Percentiles rank a stretch among this genome's conserved stretches.
Conservation (phyloP, 148 eudicot species). For the Hydrangea macrophylla region DNA sequence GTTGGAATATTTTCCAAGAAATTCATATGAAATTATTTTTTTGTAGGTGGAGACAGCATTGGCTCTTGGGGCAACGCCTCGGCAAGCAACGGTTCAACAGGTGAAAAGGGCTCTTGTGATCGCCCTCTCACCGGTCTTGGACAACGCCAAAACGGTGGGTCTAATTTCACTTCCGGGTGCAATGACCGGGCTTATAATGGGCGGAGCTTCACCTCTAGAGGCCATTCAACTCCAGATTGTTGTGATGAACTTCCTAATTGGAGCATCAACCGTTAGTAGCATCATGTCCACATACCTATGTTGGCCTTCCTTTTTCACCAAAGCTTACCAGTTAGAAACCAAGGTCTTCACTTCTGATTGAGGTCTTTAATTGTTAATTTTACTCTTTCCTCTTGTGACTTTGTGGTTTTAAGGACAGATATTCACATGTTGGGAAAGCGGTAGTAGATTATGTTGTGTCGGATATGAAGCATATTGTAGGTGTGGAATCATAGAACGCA, state of each 20-base stretch:
- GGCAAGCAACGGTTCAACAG: constrained; percentile 69
- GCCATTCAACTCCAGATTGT: constrained; percentile 88
- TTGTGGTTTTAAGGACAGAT: no score
- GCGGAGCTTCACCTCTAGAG: constrained; percentile 89
- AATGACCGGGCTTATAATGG: constrained; percentile 96
- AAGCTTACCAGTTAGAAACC: constrained; percentile 69
- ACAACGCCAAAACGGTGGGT: constrained; percentile 90
- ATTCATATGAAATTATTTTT: no score
- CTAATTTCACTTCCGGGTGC: constrained; percentile 93
- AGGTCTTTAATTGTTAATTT: no score
- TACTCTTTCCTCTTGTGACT: no score
- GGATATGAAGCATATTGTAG: no score
- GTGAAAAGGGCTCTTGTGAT: constrained; percentile 80
- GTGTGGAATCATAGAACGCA: no score
- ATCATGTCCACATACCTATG: constrained; percentile 83
- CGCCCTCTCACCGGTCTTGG: constrained; percentile 83
- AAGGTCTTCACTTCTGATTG: constrained; percentile 61
- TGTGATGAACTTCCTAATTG: constrained; percentile 85
- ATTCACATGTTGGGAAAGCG: no score
- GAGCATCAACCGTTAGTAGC: constrained; percentile 83
- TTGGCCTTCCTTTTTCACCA: constrained; percentile 93
- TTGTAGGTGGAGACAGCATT: constrained; percentile 90
- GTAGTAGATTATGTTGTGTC: no score
- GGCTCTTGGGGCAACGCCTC: constrained; percentile 89
- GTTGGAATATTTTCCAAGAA: not conserved